These are phyloP conservation scores for Collybiopsis confluens DNA, from an alignment of 768 basidiomycete species.

Conservation along the genomic window DNA sequence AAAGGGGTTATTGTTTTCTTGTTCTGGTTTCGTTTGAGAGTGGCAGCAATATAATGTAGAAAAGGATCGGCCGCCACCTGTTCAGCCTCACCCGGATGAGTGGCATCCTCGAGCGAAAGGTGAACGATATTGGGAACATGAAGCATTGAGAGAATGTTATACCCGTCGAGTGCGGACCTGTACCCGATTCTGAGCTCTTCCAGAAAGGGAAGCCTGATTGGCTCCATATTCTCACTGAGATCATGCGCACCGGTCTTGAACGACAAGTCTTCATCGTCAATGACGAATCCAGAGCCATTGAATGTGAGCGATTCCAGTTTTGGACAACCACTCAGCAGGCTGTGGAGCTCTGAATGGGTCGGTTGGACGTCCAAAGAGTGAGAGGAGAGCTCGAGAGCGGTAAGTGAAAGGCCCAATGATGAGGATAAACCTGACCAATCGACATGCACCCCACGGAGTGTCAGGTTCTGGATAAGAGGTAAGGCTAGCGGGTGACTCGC, in stretches of 20 bases:
- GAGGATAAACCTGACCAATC: constrained; percentile 43
- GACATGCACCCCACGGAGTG: constrained; percentile 54
- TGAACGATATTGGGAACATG: constrained; percentile 32
- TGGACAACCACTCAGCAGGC: constrained; percentile 37
- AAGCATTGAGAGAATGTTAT: constrained; percentile 34
- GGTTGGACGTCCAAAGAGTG: constrained; percentile 55
- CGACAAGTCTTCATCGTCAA: not conserved
- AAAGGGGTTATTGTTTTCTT: too few relatives aligned
- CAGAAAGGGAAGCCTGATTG: constrained; percentile 34
- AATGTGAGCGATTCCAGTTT: constrained; percentile 40
- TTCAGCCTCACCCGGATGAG: constrained; percentile 35
- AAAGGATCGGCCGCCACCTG: constrained; percentile 37
- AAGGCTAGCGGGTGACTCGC: constrained; percentile 20
- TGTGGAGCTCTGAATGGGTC: constrained; percentile 35
- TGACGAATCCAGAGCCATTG: constrained; percentile 37
- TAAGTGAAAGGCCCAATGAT: constrained; percentile 24
- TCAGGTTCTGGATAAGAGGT: constrained; percentile 44
- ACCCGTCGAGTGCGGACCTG: constrained; percentile 32
- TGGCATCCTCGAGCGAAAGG: constrained; percentile 42
- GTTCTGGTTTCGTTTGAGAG: too few relatives aligned
- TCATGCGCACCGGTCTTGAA: not conserved
- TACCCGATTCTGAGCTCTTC: constrained; percentile 40
- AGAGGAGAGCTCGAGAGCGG: constrained; percentile 45
- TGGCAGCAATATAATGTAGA: constrained; percentile 27
- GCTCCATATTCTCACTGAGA: constrained; percentile 17